Evolutionary conservation across 2,329 filamentous ascomycete species (phyloP), one percentile per base, ranked within the genome.

Genomic region (Epichloe brachyelytri): DNA sequence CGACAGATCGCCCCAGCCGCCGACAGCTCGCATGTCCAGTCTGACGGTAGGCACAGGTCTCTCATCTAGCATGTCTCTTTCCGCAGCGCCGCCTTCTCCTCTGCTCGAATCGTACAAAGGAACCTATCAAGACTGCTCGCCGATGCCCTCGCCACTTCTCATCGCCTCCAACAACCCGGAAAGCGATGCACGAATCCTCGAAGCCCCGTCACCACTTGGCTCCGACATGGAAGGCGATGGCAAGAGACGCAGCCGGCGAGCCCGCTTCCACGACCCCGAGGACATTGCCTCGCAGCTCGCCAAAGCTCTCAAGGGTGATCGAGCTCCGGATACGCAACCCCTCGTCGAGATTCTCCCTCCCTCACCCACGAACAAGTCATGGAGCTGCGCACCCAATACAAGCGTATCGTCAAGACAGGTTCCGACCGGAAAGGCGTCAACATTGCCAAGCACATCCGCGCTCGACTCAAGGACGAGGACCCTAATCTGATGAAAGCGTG

Each of bases 71-170:
- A 55, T 71, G 47, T 73, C 77, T 12, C 64, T 81, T 2, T 70
- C 77, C 2, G 70, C 71, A 20, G 77, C 88, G 2, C 88, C 89
- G 0, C 80, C 80, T 1, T 95, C 88, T 55, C 93, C 91, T 0
- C 74, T 97, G 47, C 79, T 95, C 2, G 91, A 97, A 68, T 84
- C 93, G 1, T 97, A 97, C 68, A 85, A 84, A 55, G 91, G 91
- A 39, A 95, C 90, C 0, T 97, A 95, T 60, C 91, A 97, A 67
- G 88, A 87, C 52, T 86, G 94, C 59, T 95, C 90, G 0, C 90
- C 91, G 0, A 95, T 96, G 88, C 90, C 90, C 0, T 89, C 89
- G 0, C 88, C 90, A 0, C 71, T 90, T 22, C 73, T 83, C 60
- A 62, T 81, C 4, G 66, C 80, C 3, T 68, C 71, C 1, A 62